Conservation (phyloP, 2,329 filamentous ascomycete species). For the Diaporthe ilicicola region DNA sequence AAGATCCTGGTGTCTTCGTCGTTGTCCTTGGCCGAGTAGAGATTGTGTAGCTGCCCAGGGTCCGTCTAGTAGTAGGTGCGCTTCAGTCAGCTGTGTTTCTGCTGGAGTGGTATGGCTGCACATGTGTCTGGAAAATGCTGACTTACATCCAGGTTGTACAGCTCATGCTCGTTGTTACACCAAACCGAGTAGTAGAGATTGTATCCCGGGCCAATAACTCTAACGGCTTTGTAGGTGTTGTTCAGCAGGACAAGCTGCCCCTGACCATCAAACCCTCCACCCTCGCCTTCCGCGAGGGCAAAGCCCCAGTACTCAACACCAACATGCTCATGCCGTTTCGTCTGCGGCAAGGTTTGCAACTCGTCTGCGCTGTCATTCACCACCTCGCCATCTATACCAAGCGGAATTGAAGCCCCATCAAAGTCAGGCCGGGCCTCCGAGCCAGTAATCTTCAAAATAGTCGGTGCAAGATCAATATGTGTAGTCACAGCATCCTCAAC, state of each 20-base stretch:
- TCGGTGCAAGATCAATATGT: slow-evolving; percentile 71
- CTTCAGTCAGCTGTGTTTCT: neutral
- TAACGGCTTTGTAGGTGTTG: slow-evolving; percentile 62
- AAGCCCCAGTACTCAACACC: slow-evolving; percentile 57
- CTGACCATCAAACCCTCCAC: slow-evolving; percentile 30
- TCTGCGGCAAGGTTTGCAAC: neutral
- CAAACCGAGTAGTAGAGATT: slow-evolving; percentile 70
- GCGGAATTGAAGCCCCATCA: slow-evolving; percentile 62
- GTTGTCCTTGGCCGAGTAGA: slow-evolving; percentile 1
- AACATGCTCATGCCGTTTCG: slow-evolving; percentile 54
- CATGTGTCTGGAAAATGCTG: neutral
- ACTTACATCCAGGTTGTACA: slow-evolving; percentile 65
- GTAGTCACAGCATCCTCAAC: slow-evolving; percentile 60
- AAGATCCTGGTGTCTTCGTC: slow-evolving; percentile 34
- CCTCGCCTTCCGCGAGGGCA: slow-evolving; percentile 43
- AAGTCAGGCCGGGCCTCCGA: slow-evolving; percentile 56
- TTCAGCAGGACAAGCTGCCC: slow-evolving; percentile 22
- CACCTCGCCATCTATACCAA: neutral
- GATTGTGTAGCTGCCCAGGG: slow-evolving; percentile 32
- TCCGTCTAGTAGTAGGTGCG: slow-evolving; percentile 12
- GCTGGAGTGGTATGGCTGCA: neutral
- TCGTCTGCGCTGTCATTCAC: neutral
- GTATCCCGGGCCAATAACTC: slow-evolving; percentile 59
- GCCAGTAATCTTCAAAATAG: slow-evolving; percentile 57
- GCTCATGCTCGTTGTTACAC: slow-evolving; percentile 71